Conservation (phyloP, 345 rosid genomes). For the Kandelia obovata region DNA sequence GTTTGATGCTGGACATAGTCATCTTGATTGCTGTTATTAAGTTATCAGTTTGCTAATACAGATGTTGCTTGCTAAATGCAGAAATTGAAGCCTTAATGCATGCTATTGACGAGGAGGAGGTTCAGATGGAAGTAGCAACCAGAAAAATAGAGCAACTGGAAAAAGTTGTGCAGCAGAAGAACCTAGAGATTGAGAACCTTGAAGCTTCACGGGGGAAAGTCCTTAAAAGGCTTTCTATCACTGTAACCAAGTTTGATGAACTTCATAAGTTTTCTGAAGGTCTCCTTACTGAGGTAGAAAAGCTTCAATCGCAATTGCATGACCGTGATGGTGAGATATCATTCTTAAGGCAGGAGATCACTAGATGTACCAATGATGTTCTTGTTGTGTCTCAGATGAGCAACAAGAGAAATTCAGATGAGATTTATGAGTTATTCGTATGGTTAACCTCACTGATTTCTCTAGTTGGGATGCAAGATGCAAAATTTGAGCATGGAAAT, state of each 20-base stretch:
- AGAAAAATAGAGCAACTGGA: constrained; percentile 58
- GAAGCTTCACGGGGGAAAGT: constrained; percentile 80
- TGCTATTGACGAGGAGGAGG: constrained; percentile 97
- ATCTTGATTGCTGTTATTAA: constrained; percentile 4
- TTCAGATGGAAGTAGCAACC: constrained; percentile 74
- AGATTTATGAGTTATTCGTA: constrained; percentile 48
- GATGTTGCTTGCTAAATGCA: constrained; percentile 27
- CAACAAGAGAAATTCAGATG: constrained; percentile 52
- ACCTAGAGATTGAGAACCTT: constrained; percentile 59
- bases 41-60: constrained; percentile 5
- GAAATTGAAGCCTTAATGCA: constrained; percentile 93
- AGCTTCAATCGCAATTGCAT: constrained; percentile 76
- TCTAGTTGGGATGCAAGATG: constrained; percentile 37
- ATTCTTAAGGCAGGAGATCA: constrained; percentile 94
- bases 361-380: constrained; percentile 86
- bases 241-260: constrained; percentile 90
- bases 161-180: constrained; percentile 57
- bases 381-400: constrained; percentile 65
- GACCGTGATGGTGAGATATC: constrained; percentile 92
- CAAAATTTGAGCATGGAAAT: constrained; percentile 36
- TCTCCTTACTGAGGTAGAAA: constrained; percentile 81
- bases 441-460: constrained; percentile 61
- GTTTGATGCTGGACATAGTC: constrained; percentile 13
- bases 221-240: constrained; percentile 74
- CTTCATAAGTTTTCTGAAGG: constrained; percentile 85